A percentile compares a stretch with the other conserved stretches of the same genome.
Conservation (phyloP, 1,139 yeast species). For the Lodderomyces parapsilosis region DNA sequence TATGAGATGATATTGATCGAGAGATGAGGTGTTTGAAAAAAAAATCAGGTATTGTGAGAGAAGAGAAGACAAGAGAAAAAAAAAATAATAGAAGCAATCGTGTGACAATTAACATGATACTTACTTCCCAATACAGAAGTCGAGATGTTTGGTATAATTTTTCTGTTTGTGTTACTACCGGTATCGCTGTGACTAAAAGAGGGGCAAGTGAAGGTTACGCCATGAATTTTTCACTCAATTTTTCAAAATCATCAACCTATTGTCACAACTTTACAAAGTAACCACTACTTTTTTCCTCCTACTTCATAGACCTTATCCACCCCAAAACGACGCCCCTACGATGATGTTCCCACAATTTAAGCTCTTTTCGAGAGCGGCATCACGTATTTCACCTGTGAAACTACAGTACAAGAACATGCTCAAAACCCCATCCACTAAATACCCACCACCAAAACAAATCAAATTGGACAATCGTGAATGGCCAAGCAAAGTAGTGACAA, state of each 20-base stretch:
- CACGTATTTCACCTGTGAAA: constrained; percentile 18
- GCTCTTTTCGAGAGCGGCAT: constrained; percentile 28
- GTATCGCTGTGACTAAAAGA: not conserved
- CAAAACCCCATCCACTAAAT: constrained; percentile 42
- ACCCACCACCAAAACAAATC: constrained; percentile 37
- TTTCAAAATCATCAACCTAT: constrained; percentile 1
- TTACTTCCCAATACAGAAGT: constrained; percentile 7
- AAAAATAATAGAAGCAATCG: not conserved
- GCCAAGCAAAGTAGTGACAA: constrained; percentile 40
- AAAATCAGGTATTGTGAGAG: constrained; percentile 4
- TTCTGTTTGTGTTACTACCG: not conserved
- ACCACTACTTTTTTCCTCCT: not conserved
- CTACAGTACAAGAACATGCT: constrained; percentile 31
- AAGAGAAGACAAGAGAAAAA: constrained; percentile 4
- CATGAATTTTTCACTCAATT: constrained; percentile 5
- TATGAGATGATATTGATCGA: not conserved
- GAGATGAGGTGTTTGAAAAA: constrained; percentile 14
- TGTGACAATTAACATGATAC: not conserved
- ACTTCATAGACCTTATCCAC: not conserved
- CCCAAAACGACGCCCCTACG: not conserved
- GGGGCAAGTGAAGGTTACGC: not conserved
- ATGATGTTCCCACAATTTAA: constrained; percentile 26
- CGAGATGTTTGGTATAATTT: too few relatives aligned
- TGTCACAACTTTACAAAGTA: not conserved
- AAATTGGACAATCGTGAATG: constrained; percentile 41